Evolutionary conservation across 768 basidiomycete genomes (phyloP).

Genomic region (Kwoniella dendrophila): DNA sequence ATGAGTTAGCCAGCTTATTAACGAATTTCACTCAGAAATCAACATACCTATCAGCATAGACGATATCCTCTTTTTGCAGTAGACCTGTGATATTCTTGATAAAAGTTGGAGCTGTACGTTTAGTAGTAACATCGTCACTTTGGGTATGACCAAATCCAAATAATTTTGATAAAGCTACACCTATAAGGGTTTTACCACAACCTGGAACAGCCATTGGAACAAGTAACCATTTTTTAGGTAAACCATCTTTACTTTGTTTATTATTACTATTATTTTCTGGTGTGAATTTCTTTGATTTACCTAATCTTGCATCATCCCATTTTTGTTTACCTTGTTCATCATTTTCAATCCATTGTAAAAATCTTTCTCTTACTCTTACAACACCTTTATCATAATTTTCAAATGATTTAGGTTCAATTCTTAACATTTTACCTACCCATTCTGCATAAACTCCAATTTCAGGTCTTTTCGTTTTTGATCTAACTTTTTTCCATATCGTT

Average conservation of each 20-base stretch:
- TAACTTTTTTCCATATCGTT: slow-evolving; percentile 57
- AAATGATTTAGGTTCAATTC: slow-evolving; percentile 65
- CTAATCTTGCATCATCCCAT: slow-evolving; percentile 47
- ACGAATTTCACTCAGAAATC: neutral
- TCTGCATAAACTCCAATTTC: slow-evolving; percentile 78
- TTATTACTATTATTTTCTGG: slow-evolving; percentile 33
- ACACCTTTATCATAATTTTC: slow-evolving; percentile 75
- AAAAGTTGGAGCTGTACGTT: slow-evolving; percentile 72
- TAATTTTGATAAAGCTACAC: slow-evolving; percentile 74
- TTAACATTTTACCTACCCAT: slow-evolving; percentile 82
- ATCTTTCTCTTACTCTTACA: slow-evolving; percentile 76
- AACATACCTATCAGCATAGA: slow-evolving; percentile 87
- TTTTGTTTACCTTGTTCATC: slow-evolving; percentile 58
- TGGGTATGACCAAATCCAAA: slow-evolving; percentile 91
- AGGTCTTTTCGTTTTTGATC: slow-evolving; percentile 70
- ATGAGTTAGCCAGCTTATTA: neutral
- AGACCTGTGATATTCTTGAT: slow-evolving; percentile 67
- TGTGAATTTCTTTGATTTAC: slow-evolving; percentile 50
- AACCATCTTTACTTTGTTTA: slow-evolving; percentile 36
- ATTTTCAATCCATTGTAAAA: slow-evolving; percentile 68
- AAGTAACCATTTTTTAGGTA: slow-evolving; percentile 73
- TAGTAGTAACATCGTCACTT: slow-evolving; percentile 80
- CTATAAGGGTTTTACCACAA: slow-evolving; percentile 89
- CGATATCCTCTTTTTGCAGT: slow-evolving; percentile 69
- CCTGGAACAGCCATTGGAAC: slow-evolving; percentile 89